Evolutionary conservation across 1,139 yeast species (phyloP).

Genomic region (Sugiyamaella grinbergsii): DNA sequence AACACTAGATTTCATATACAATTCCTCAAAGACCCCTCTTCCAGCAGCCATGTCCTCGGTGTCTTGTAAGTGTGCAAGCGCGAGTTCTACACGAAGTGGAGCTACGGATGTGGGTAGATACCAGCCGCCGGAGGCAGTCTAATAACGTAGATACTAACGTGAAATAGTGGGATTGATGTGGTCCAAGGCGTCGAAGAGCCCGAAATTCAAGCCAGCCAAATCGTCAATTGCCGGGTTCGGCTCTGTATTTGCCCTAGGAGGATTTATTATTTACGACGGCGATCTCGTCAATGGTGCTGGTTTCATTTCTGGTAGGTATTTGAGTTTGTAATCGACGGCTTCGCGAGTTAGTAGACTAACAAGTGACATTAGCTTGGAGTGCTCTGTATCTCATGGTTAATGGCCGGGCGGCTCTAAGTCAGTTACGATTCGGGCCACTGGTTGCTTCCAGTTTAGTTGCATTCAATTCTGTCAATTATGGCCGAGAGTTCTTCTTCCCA

Average conservation of each 20-base stretch:
- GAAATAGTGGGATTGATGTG: slow-evolving; percentile 35
- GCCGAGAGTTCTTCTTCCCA: slow-evolving; percentile 60
- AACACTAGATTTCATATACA: slow-evolving; percentile 23
- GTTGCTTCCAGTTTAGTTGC: slow-evolving; percentile 60
- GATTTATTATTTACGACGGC: slow-evolving; percentile 78
- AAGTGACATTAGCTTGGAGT: slow-evolving; percentile 64
- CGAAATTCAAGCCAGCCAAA: slow-evolving; percentile 49
- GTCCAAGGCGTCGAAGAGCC: slow-evolving; percentile 34
- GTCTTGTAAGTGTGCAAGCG: slow-evolving; percentile 27
- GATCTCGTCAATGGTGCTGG: slow-evolving; percentile 87
- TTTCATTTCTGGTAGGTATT: slow-evolving; percentile 53
- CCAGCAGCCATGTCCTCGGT: slow-evolving; percentile 36
- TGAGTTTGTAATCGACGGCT: neutral
- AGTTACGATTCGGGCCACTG: slow-evolving; percentile 56
- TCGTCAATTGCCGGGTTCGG: slow-evolving; percentile 61
- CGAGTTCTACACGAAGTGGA: no score
- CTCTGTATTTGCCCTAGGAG: slow-evolving; percentile 72
- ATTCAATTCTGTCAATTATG: slow-evolving; percentile 66
- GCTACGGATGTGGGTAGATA: no score
- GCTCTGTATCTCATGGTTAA: slow-evolving; percentile 73
- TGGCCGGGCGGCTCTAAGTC: slow-evolving; percentile 61
- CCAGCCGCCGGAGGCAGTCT: no score
- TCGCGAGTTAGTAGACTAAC: slow-evolving; percentile 2
- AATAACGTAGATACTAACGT: slow-evolving; percentile 1
- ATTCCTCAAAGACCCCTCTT: slow-evolving; percentile 34